Conservation (phyloP, 2,329 filamentous ascomycete species). For the Cercospora zeina region DNA sequence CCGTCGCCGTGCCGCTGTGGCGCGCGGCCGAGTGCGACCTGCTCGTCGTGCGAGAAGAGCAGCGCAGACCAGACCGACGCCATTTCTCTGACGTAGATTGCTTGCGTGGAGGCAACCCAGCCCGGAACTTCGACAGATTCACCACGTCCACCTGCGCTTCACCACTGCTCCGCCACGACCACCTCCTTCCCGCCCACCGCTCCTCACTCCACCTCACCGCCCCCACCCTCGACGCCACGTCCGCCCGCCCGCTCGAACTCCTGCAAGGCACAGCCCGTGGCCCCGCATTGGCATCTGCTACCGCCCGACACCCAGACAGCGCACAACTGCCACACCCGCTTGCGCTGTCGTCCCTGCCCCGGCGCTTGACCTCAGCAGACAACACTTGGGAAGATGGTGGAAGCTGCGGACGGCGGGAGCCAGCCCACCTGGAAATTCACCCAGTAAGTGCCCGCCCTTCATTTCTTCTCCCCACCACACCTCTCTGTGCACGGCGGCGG, state of each 20-base stretch:
- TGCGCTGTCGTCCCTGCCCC: not conserved
- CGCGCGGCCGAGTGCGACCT: slow-evolving; percentile 8
- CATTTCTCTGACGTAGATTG: slow-evolving; percentile 13
- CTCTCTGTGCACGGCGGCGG: not conserved
- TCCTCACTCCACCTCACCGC: not conserved
- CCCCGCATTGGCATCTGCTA: slow-evolving; percentile 14
- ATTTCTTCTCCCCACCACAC: not conserved
- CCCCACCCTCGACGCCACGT: not conserved
- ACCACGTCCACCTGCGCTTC: slow-evolving; percentile 1
- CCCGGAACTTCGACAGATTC: slow-evolving; percentile 1
- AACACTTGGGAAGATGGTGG: slow-evolving; percentile 72
- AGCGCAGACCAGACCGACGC: not conserved
- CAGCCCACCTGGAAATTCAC: slow-evolving; percentile 99
- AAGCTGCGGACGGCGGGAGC: slow-evolving; percentile 74
- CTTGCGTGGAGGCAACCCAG: not conserved
- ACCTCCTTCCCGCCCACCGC: not conserved
- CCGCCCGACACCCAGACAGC: not conserved
- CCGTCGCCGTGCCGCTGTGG: not conserved
- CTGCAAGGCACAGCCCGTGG: slow-evolving; percentile 11
- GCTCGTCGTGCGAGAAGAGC: not conserved
- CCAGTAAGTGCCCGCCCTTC: slow-evolving; percentile 65
- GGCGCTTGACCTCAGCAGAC: slow-evolving; percentile 5
- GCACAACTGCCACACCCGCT: slow-evolving; percentile 2
- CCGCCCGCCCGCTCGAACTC: not conserved
- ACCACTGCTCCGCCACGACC: not conserved